Evolutionary conservation across 1,284 basidiomycete genomes (phyloP), one percentile per base, ranked within the genome.

Genomic region (Golubevia sp.): DNA sequence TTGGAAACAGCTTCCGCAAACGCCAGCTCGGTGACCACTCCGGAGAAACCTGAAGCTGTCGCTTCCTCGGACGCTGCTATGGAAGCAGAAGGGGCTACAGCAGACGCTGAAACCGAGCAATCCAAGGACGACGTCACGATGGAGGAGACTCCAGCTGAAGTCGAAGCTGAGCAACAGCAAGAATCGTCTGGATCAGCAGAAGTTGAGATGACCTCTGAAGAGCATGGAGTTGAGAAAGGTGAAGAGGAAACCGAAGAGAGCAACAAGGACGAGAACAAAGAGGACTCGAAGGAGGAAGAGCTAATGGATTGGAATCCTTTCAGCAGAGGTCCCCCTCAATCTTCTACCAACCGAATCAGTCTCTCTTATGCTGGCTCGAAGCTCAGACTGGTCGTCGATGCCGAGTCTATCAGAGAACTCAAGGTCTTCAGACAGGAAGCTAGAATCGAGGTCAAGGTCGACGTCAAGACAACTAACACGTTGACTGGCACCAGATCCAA

Each of bases 301-400:
- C 20, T 44, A 5, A 18, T 53, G 21, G 44, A 25, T 7, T 67
- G 63, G 65, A 66, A 48, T 18, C 27, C 64, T 8, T 25, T 48
- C 25, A 50, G 63, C 23, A 73, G 71, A 48, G 68, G 70, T 4
- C 73, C 73, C 8, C 73, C 74, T 34, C 75, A 73, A 58, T 52
- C 61, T 13, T 70, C 70, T 1, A n/a, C 62, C 55, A 77, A 77
- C 55, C 66, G 75, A 21, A 57, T 76, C 49, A 71, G 59, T 26
- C 55, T 77, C 20, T 63, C 75, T 1, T 77, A 69, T 49, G 73
- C 73, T 3, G 68, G 68, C 30, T 62, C 66, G 24, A 27, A 62
- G 6, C 65, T 70, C 50, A 66, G 75, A 7, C 56, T 77, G 6
- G 65, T 61, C 13, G 70, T 77, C 49, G 75, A 77, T 24, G 73